Percentiles rank a stretch among this genome's conserved stretches.
Conservation (phyloP, 2,329 filamentous ascomycete genomes). For the Leptographium lundbergii region DNA sequence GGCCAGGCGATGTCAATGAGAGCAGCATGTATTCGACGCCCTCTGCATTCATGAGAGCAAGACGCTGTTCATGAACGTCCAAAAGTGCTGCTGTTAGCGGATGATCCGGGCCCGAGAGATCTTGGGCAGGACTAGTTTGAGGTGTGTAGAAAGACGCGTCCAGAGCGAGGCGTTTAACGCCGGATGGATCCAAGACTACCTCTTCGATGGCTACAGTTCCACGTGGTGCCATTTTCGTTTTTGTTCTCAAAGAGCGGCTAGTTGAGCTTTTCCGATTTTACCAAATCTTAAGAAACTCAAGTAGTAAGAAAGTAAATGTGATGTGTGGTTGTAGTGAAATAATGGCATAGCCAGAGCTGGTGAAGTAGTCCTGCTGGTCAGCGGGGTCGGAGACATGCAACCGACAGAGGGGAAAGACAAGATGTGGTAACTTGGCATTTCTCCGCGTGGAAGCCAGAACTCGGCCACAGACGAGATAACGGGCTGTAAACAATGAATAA, state of each 20-base stretch:
- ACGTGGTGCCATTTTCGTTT: conserved; percentile 6
- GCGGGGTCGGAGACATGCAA: too few species aligned
- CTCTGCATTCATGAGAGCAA: conserved; percentile 20
- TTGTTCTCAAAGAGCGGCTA: too few species aligned
- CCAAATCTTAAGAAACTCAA: too few species aligned
- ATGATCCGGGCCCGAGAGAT: conserved; percentile 10
- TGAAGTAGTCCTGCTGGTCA: too few species aligned
- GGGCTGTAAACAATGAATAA: too few species aligned
- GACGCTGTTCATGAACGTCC: conserved; percentile 19
- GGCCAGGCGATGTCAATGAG: conserved; percentile 20
- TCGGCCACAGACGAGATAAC: background rate
- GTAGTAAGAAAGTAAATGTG: too few species aligned
- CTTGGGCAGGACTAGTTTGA: conserved; percentile 5
- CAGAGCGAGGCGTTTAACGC: conserved; percentile 16
- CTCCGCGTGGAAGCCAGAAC: too few species aligned
- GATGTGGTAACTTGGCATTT: too few species aligned
- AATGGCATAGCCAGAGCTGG: too few species aligned
- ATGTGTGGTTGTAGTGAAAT: too few species aligned
- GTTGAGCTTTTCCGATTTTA: background rate
- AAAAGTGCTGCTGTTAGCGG: conserved; percentile 16
- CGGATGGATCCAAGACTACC: conserved; percentile 21
- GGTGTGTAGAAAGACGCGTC: conserved; percentile 18
- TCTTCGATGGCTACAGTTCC: conserved; percentile 24
- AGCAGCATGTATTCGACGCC: conserved; percentile 25
- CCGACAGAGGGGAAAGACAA: too few species aligned